Evolutionary conservation across 2,329 filamentous ascomycete species (phyloP), one percentile per base, ranked within the genome.

Genomic region (Beauveria pseudobassiana): DNA sequence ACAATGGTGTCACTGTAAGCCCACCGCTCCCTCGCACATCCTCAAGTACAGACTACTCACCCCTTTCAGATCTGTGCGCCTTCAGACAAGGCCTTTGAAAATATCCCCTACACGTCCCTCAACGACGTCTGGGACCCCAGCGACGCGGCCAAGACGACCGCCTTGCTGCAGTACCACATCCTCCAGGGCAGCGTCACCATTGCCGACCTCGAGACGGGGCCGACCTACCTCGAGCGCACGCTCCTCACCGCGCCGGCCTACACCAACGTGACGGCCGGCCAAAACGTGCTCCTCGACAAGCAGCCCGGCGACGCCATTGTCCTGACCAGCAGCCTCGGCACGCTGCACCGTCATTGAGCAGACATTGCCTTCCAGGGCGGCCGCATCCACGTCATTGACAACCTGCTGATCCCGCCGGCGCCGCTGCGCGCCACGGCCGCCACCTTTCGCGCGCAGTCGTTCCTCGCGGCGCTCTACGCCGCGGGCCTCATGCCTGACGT

Each of bases 131-230:
- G 76, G 69, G 72, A 76, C 9, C 69, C 75, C 9, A 74, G 82
- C 5, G 71, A 81, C 66, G 69, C 72, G 55, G 72, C 74, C 45
- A 74, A 82, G 9, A 73, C 77, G 3, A 71, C 77, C n/a, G 71
- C 73, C 40, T 77, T 88, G 38, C 77, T 89, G 5, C 74, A 80
- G 56, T 89, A 89, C 71, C 86, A 89, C 72, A 79, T 88, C 56
- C 74, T 88, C 28, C 75, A 80, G 56, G 80, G 78, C 54, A 78
- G 77, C 16, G 76, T 86, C 14, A 67, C 71, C 5, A 74, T 75
- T 6, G 71, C 67, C 8, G 69, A 69, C 20, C 72, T 82, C 42
- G 63, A 70, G 2, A 63, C 68, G 0, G 76, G 76, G 1, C 71
- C 72, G 3, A 72, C 75, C 1, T 69, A 70, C 22, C 77, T 80